A percentile compares a stretch with the other conserved stretches of the same genome.
Conservation (phyloP, 352 stramenopile species). For the Pythium insidiosum region DNA sequence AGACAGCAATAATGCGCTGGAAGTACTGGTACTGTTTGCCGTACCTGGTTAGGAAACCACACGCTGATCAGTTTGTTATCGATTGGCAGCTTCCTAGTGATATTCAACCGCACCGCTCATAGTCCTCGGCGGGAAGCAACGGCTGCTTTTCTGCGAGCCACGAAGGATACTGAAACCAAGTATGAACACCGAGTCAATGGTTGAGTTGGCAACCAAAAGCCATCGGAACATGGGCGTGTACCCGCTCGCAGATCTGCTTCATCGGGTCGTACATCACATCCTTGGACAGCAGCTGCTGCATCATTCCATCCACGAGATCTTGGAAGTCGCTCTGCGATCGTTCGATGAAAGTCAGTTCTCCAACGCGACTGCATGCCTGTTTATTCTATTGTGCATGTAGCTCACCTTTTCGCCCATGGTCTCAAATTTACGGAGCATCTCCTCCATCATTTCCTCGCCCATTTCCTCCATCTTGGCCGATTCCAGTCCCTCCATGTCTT, state of each 20-base stretch:
- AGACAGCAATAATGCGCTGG: slow-evolving; percentile 94
- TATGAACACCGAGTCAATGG: neutral
- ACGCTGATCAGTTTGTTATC: too few species aligned
- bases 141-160: slow-evolving; percentile 94
- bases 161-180: slow-evolving; percentile 87
- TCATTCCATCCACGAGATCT: slow-evolving; percentile 95
- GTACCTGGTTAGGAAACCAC: slow-evolving; percentile 78
- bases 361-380: too few species aligned
- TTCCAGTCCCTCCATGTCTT: slow-evolving; percentile 82
- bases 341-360: too few species aligned
- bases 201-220: neutral
- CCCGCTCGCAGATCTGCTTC: slow-evolving; percentile 89
- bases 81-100: too few species aligned
- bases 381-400: too few species aligned
- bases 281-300: slow-evolving; percentile 96
- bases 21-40: slow-evolving; percentile 97
- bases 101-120: slow-evolving; percentile 67
- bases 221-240: slow-evolving; percentile 11
- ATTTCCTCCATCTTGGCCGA: slow-evolving; percentile 81
- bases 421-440: slow-evolving; percentile 96
- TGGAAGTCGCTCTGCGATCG: slow-evolving; percentile 87
- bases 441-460: slow-evolving; percentile 93
- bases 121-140: slow-evolving; percentile 88
- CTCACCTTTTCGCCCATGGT: slow-evolving; percentile 92
- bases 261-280: slow-evolving; percentile 99